Conservation (phyloP, 495 filamentous ascomycete species). For the Opeltia flavorubescens region DNA sequence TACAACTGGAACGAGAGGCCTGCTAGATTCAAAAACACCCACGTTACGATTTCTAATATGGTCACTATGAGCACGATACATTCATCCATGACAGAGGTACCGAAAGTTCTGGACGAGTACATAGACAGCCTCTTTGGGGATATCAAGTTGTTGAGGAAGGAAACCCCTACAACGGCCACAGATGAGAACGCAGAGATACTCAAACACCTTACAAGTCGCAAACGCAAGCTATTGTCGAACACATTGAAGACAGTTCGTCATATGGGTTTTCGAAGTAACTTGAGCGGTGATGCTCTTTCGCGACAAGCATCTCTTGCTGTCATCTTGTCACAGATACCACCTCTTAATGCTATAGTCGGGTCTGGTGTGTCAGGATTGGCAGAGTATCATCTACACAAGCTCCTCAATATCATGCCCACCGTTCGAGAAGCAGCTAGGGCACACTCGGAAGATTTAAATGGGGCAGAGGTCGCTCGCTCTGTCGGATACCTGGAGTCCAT, state of each 20-base stretch:
- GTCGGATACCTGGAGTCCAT: slow-evolving; percentile 73
- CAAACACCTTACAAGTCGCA: slow-evolving; percentile 76
- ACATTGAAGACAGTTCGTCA: slow-evolving; percentile 63
- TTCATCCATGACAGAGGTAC: slow-evolving; percentile 36
- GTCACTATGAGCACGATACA: slow-evolving; percentile 37
- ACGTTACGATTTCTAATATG: slow-evolving; percentile 52
- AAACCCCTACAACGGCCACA: slow-evolving; percentile 61
- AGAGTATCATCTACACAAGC: slow-evolving; percentile 66
- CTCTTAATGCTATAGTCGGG: slow-evolving; percentile 13
- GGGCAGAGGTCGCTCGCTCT: slow-evolving; percentile 61
- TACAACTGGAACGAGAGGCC: slow-evolving; percentile 50
- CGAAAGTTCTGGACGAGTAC: slow-evolving; percentile 51
- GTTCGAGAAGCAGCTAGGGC: slow-evolving; percentile 49
- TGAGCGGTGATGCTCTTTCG: slow-evolving; percentile 50
- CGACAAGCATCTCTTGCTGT: slow-evolving; percentile 56
- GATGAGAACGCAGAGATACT: slow-evolving; percentile 71
- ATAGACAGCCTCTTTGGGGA: slow-evolving; percentile 48
- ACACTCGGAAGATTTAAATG: slow-evolving; percentile 72
- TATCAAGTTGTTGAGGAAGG: slow-evolving; percentile 58
- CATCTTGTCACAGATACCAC: slow-evolving; percentile 43
- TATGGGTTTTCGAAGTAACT: slow-evolving; percentile 79
- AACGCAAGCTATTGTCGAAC: slow-evolving; percentile 83
- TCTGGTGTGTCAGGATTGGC: slow-evolving; percentile 14
- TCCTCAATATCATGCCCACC: slow-evolving; percentile 53
- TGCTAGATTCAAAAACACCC: slow-evolving; percentile 53